phyloP scores from a whole-genome alignment of 192 early-diverging fungal genomes.

The Chytriomyces confervae region DNA sequence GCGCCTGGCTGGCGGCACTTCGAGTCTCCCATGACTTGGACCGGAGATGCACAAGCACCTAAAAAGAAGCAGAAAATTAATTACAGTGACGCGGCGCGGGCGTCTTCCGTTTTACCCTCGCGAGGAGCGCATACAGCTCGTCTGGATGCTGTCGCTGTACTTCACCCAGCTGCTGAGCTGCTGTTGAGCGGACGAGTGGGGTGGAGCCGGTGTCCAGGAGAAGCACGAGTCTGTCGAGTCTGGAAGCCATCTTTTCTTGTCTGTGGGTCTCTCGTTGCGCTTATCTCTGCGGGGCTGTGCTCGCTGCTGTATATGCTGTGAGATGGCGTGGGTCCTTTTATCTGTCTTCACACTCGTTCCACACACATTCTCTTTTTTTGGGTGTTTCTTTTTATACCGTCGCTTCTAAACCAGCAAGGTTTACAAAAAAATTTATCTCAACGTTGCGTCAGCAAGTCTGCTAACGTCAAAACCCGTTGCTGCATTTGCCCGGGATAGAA shows the following conservation, averaged over 20 bases:
- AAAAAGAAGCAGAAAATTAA: neutral
- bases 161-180: slow-evolving; percentile 94
- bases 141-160: slow-evolving; percentile 93
- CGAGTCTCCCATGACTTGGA: slow-evolving; percentile 95
- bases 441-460: no score
- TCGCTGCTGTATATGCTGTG: no score
- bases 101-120: slow-evolving; percentile 52
- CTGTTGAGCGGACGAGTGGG: slow-evolving; percentile 80
- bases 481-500: no score
- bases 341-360: no score
- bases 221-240: slow-evolving; percentile 91
- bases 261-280: neutral
- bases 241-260: slow-evolving; percentile 9
- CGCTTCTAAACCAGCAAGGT: no score
- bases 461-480: no score
- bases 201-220: slow-evolving; percentile 95
- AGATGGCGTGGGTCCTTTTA: no score
- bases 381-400: no score
- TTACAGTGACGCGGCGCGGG: neutral
- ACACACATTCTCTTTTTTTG: no score
- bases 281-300: no score
- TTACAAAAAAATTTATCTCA: no score
- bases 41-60: slow-evolving; percentile 85
- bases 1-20: slow-evolving; percentile 87
- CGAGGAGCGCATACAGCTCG: slow-evolving; percentile 88